phyloP scores from a whole-genome alignment of 176 grass and related monocot species.

The Melocanna baccifera region DNA sequence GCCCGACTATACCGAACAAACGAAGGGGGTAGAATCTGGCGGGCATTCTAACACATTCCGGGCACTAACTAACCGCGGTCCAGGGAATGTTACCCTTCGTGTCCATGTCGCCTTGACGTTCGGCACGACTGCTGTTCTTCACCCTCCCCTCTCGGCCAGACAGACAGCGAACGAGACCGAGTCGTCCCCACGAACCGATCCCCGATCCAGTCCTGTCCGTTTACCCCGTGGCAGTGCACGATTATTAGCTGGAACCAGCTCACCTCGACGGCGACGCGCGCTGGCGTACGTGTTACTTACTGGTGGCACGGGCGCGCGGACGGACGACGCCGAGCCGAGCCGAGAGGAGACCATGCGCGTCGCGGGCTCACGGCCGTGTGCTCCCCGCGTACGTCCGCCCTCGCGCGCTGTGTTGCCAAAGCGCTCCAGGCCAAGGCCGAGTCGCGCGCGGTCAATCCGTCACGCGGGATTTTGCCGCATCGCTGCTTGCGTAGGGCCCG shows the following conservation, averaged over 20 bases:
- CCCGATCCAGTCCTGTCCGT: slow-evolving; percentile 6
- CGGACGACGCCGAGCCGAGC: background rate
- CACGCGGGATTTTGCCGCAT: background rate
- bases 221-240: background rate
- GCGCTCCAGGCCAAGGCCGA: background rate
- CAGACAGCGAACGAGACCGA: slow-evolving; percentile 18
- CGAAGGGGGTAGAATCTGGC: background rate
- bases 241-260: slow-evolving; percentile 21
- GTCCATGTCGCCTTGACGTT: slow-evolving; percentile 34
- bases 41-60: background rate
- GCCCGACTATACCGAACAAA: background rate
- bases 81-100: background rate
- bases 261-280: slow-evolving; percentile 33
- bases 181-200: background rate
- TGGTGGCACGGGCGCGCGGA: background rate
- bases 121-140: slow-evolving; percentile 23
- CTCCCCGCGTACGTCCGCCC: background rate
- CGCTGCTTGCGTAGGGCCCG: background rate
- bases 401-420: background rate
- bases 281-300: background rate
- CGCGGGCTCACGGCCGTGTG: background rate
- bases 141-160: slow-evolving; percentile 1
- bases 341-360: background rate
- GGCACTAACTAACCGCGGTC: background rate
- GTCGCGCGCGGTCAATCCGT: slow-evolving; percentile 19